Evolutionary conservation across 331 rosid genomes (phyloP).

Genomic region (Cydonia oblonga): DNA sequence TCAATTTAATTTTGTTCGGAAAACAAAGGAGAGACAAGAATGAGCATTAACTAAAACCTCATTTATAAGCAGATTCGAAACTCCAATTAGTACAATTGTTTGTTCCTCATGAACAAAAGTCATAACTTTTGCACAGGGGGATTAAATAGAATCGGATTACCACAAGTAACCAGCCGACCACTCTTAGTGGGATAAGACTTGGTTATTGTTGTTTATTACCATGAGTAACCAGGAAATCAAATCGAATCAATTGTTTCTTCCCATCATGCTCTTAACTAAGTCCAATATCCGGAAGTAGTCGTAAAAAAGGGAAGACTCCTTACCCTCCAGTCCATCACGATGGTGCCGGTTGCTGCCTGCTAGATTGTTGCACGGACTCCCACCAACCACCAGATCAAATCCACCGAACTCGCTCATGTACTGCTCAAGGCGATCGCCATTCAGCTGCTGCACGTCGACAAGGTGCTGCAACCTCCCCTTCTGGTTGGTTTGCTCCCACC

Average conservation of each 20-base stretch:
- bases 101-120: background rate
- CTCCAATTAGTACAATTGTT: background rate
- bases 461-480: constrained; percentile 55
- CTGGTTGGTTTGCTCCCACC: constrained; percentile 99
- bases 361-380: constrained; percentile 90
- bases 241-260: constrained; percentile 18
- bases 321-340: constrained; percentile 83
- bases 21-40: too few relatives aligned
- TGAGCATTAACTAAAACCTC: background rate
- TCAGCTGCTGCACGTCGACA: constrained; percentile 44
- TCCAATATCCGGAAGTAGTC: constrained; percentile 72
- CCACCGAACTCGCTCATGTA: constrained; percentile 50
- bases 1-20: too few relatives aligned
- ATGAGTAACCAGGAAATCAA: background rate
- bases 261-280: constrained; percentile 43
- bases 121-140: background rate
- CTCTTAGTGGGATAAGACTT: too few relatives aligned
- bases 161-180: too few relatives aligned
- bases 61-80: background rate
- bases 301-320: constrained; percentile 65
- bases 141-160: too few relatives aligned
- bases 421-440: constrained; percentile 41
- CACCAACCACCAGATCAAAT: constrained; percentile 89
- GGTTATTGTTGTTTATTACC: too few relatives aligned
- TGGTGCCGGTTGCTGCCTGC: constrained; percentile 85